Percentiles rank a stretch among this genome's conserved stretches.
Conservation (phyloP, 2,329 filamentous ascomycete species). For the Fusarium sp. region DNA sequence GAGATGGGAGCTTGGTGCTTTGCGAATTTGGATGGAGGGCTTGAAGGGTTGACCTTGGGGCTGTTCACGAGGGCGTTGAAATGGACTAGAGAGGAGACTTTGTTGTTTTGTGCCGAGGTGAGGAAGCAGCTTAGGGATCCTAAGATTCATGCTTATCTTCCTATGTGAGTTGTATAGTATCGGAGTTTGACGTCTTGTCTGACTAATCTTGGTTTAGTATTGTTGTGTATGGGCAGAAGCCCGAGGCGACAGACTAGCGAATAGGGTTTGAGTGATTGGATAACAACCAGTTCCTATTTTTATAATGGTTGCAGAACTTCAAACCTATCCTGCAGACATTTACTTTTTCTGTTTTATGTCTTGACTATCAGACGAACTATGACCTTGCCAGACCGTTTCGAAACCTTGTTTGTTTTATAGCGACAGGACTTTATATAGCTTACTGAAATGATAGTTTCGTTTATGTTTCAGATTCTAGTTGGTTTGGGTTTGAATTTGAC, state of each 20-base stretch:
- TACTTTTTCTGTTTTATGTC: background rate
- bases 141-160: background rate
- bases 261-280: background rate
- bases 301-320: background rate
- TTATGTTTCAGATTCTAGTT: background rate
- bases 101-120: background rate
- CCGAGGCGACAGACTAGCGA: background rate
- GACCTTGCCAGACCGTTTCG: background rate
- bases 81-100: background rate
- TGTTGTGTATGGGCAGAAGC: constrained; percentile 12
- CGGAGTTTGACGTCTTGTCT: background rate
- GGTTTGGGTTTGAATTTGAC: background rate
- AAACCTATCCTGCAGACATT: background rate
- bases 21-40: background rate
- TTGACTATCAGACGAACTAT: background rate
- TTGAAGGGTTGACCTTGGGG: background rate
- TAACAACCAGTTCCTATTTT: background rate
- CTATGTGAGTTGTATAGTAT: background rate
- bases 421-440: background rate
- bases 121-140: background rate
- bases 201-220: background rate
- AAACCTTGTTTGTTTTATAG: background rate
- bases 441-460: background rate
- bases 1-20: background rate
- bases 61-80: background rate